Evolutionary conservation across 192 early-diverging fungal genomes (phyloP).

Genomic region (Anaeromyces robustus): DNA sequence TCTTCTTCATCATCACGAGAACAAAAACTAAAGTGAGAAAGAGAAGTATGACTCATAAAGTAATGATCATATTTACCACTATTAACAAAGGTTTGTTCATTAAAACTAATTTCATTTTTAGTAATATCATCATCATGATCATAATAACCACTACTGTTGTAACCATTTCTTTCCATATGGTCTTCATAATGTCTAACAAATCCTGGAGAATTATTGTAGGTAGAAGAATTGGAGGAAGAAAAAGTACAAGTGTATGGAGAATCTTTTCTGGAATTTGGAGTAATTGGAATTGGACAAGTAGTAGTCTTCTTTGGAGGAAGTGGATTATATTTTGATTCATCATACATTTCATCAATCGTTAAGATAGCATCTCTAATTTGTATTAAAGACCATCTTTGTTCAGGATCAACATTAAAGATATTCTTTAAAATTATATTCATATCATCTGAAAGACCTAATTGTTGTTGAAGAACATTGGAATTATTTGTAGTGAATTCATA

Average conservation of each 20-base stretch:
- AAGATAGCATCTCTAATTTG: not conserved
- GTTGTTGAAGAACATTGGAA: not conserved
- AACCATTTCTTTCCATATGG: not conserved
- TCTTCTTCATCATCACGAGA: not conserved
- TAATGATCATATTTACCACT: not conserved
- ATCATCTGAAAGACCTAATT: not conserved
- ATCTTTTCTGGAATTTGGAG: not conserved
- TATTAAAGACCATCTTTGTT: not conserved
- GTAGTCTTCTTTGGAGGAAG: not conserved
- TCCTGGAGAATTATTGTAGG: not conserved
- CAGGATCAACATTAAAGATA: not conserved
- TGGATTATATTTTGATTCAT: not conserved
- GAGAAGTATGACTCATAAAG: not conserved
- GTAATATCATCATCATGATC: not conserved
- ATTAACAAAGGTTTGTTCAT: not conserved
- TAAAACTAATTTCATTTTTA: not conserved
- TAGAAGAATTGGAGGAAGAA: not conserved
- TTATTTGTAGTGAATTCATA: not conserved
- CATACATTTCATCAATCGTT: not conserved
- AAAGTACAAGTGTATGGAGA: not conserved
- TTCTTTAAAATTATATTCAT: not conserved
- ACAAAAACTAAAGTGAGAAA: not conserved
- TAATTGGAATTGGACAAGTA: not conserved
- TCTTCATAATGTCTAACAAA: not conserved
- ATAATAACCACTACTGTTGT: not conserved